Evolutionary conservation across 495 filamentous ascomycete genomes (phyloP), one percentile per base, ranked within the genome.

Genomic region (Pseudevernia furfuracea): DNA sequence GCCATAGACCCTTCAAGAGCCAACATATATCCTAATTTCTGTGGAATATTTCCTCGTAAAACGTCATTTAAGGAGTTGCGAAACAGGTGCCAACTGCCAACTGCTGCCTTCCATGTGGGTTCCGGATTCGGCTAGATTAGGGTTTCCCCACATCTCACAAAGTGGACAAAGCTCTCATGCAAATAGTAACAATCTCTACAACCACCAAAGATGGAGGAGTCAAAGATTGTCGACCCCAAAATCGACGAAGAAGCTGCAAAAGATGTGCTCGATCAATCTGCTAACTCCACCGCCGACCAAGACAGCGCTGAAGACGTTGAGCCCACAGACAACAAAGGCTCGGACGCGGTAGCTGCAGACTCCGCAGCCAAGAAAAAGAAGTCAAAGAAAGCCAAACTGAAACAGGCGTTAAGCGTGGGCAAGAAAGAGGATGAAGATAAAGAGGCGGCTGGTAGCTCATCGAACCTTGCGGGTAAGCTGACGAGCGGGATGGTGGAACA

Each of bases 401-500:
- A 74, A 65, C 70, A 66, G 37, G 69, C 65, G 4, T 58, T 69
- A 12, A 64, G 66, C 30, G 69, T 62, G 39, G 74, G 68, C 39
- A 66, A 46, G 52, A 67, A 60, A 62, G 38, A 66, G 2, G 63
- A 61, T 67, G 66, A 64, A 65, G 60, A 64, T 57, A 59, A 64
- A n/a, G 60, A 63, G 46, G 44, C 19, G 21, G 46, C 67, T 32
- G 48, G 58, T 10, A 72, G 73, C 48, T 62, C 72, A 58, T 68
- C 74, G 38, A 72, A 74, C 55, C 67, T 67, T 46, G 66, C 71
- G 41, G 75, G 74, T 61, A 79, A 75, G 64, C 64, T 83, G 32
- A 74, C 77, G 38, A 62, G 73, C 34, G 75, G 77, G 39, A 73
- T 78, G 70, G 75, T 77, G 43, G 76, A 82, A 59, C 58, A 75